Evolutionary conservation across 2,329 filamentous ascomycete genomes (phyloP).

Genomic region (Lachnellula subtilissima): DNA sequence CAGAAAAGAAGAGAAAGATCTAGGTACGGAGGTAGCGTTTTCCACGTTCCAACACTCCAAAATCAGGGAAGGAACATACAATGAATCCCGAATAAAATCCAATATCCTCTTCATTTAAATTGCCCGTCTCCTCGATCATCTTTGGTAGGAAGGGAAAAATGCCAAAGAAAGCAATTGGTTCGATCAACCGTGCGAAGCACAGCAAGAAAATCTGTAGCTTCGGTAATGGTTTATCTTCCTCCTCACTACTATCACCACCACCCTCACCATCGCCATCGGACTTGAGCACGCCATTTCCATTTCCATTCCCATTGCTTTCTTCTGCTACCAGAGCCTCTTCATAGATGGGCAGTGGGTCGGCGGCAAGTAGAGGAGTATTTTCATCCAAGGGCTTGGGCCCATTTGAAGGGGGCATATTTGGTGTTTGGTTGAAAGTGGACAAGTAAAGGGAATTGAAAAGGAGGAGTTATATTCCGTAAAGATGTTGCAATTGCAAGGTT

Average conservation of each 20-base stretch:
- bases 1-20: neutral
- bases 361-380: slow-evolving; percentile 16
- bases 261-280: neutral
- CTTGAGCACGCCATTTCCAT: neutral
- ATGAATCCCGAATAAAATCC: slow-evolving; percentile 79
- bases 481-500: no score
- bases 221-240: slow-evolving; percentile 48
- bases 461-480: no score
- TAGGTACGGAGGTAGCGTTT: neutral
- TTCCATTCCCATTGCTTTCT: neutral
- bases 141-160: slow-evolving; percentile 77
- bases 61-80: slow-evolving; percentile 16
- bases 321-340: slow-evolving; percentile 5
- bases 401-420: no score
- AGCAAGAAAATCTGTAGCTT: slow-evolving; percentile 64
- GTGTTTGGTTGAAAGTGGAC: no score
- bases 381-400: slow-evolving; percentile 2
- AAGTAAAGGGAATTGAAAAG: no score
- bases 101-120: slow-evolving; percentile 58
- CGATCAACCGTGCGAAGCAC: slow-evolving; percentile 67
- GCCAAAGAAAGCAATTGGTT: slow-evolving; percentile 77
- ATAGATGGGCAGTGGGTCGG: slow-evolving; percentile 3
- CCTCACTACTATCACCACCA: slow-evolving; percentile 18
- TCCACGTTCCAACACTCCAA: neutral
- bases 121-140: slow-evolving; percentile 66